Base-by-base conservation (phyloP, 805 yeast genomes). In the Blastobotrys americana region DNA sequence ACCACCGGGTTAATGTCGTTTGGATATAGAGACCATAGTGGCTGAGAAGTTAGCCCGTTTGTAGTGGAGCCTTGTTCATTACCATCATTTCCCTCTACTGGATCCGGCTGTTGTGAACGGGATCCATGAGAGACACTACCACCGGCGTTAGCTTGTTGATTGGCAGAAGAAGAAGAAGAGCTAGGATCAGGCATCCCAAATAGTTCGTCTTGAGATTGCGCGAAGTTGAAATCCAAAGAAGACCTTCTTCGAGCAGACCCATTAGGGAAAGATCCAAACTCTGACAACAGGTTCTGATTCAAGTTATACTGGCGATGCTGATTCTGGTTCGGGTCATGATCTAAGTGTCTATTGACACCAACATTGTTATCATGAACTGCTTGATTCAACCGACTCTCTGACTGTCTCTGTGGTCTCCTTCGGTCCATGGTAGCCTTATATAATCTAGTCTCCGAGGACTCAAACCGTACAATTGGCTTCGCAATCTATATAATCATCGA, bases 21-120 rank as follows among this genome's bases (percentile, higher is more conserved):
- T 2, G 40, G 45, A 25, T 47, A 50, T 2, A 50, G 28, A 10
- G 53, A 47, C 54, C 54, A 50, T 3, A 50, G 39, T 13, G 51
- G 54, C 27, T 50, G 52, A 10, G 50, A 33, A 2, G 52, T 21
- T 20, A 20, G 15, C n/a, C 23, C 35, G 10, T 34, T 22, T 21
- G 35, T 23, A 33, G 23, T 5, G 17, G 35, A 17, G 31, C 31
- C 31, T 13, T 8, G 10, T 8, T 13, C 31, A 25, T 25, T 25
- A 13, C 31, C 31, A 8, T 8, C 31, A 13, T 13, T 25, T 8
- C 31, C 31, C 8, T 25, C 13, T 8, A 8, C 31, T 8, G 31
- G 8, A 25, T 25, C 31, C 8, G 10, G 10, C 10, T 13, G 10
- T 8, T 13, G 8, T 25, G 10, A 8, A 8, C 31, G 10, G 31